Base-by-base conservation (phyloP, 2,329 filamentous ascomycete genomes). In the Ceratocystis papillata region DNA sequence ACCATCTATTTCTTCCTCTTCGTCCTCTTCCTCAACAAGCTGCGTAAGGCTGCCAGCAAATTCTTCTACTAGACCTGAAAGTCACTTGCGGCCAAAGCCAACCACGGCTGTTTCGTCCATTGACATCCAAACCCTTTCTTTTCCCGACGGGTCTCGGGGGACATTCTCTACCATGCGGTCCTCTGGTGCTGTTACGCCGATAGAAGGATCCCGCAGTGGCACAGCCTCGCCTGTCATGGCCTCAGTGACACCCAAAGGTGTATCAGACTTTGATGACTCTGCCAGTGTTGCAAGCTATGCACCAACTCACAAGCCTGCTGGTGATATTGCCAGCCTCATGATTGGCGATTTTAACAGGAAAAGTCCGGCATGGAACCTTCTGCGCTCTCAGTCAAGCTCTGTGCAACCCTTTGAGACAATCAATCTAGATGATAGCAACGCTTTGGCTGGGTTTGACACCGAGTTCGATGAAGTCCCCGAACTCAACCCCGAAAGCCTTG, bases 31-130 rank as follows among this genome's bases (percentile, higher is more conserved):
- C 6, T 59, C 55, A 37, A n/a, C 55, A 8, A n/a, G 28, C 28
- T 37, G 55, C 12, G 22, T 37, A 10, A 59, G 8, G 7, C 33
- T 30, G 17, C 15, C 55, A 15, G n/a, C 61, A 63, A 46, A 30
- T 28, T 25, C 61, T n/a, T 33, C 22, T n/a, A 37, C 41, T 41
- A 30, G 37, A 6, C 64, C 41, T 22, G 50, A 57, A 59, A 53
- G 25, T 17, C 45, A 17, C 55, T 22, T 37, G 20, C 66, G 66
- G 10, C 85, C 87, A 1, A 85, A 84, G 67, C 85, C 93, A 61
- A 96, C 92, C 2, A 96, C 91, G 0, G 91, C 91, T 8, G 73
- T 97, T 15, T 93, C 90, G 0, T 82, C 90, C 17, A 81, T 91
- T 69, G 91, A 93, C 70, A 87, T 92, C 65, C 87, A 90, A 70